phyloP scores from a whole-genome alignment of 2,329 filamentous ascomycete species.

The Cladosporium halotolerans region DNA sequence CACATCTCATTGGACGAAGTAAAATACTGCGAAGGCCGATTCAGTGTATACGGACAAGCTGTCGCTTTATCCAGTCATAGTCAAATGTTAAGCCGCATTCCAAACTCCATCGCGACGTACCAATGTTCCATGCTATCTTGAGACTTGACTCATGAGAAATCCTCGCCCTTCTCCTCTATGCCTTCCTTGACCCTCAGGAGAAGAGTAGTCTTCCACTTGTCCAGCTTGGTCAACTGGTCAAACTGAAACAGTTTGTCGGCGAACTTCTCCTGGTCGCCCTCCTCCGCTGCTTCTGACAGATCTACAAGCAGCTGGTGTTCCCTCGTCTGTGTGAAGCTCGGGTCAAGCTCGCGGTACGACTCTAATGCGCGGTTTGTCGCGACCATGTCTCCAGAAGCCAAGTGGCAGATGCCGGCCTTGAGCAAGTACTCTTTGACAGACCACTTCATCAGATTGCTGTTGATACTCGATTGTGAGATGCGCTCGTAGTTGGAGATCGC shows the following conservation, averaged over 20 bases:
- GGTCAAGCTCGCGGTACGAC: constrained; percentile 73
- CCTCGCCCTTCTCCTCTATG: constrained; percentile 66
- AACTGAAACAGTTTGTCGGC: constrained; percentile 82
- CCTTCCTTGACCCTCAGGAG: constrained; percentile 75
- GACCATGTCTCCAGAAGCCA: constrained; percentile 70
- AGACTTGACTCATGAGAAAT: constrained; percentile 50
- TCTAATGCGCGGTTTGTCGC: constrained; percentile 73
- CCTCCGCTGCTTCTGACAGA: constrained; percentile 66
- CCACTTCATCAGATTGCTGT: constrained; percentile 90
- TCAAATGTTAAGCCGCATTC: no score
- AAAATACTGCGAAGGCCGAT: not conserved
- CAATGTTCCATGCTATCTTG: not conserved
- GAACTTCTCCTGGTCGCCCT: constrained; percentile 74
- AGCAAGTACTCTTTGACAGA: constrained; percentile 93
- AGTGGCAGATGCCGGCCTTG: constrained; percentile 86
- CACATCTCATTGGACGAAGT: no score
- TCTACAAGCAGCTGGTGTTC: constrained; percentile 79
- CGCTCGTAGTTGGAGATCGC: constrained; percentile 77
- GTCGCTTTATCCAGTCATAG: constrained; percentile 4
- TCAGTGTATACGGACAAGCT: constrained; percentile 9
- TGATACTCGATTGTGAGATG: constrained; percentile 67
- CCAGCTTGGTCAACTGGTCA: constrained; percentile 86
- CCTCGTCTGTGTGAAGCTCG: constrained; percentile 66
- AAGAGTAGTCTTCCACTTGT: constrained; percentile 94
- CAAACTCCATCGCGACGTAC: not conserved